phyloP scores from a whole-genome alignment of 83 land plant species.

The Thuja plicata region DNA sequence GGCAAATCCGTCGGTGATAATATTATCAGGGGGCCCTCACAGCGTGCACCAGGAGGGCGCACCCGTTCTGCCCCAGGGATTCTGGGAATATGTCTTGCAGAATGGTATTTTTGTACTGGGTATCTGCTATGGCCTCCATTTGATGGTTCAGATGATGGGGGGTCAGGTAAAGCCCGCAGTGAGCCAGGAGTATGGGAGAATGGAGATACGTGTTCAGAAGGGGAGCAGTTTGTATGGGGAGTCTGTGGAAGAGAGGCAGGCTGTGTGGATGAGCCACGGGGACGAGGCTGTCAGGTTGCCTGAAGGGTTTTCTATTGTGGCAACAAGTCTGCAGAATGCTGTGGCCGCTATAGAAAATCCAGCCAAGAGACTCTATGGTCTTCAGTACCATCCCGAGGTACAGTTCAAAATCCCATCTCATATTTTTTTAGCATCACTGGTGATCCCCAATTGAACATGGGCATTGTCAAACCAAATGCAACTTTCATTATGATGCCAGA shows the following conservation, averaged over 20 bases:
- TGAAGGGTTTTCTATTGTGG: constrained; percentile 70
- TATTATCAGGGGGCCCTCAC: constrained; percentile 98
- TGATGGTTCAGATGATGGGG: constrained; percentile 79
- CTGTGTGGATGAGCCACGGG: constrained; percentile 98
- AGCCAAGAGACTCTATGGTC: constrained; percentile 63
- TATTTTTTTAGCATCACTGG: too few relatives aligned
- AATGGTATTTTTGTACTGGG: constrained; percentile 73
- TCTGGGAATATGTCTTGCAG: constrained; percentile 56
- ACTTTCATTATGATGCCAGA: too few relatives aligned
- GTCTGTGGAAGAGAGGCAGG: constrained; percentile 48
- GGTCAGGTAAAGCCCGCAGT: constrained; percentile 78
- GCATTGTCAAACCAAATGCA: too few relatives aligned
- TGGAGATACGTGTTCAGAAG: constrained; percentile 60
- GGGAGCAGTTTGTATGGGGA: constrained; percentile 47
- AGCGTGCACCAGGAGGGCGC: constrained; percentile 75
- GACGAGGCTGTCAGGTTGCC: constrained; percentile 85
- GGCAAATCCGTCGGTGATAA: constrained; percentile 60
- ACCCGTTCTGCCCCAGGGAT: constrained; percentile 73
- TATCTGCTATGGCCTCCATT: constrained; percentile 88
- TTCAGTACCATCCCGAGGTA: constrained; percentile 99
- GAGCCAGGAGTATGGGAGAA: constrained; percentile 90
- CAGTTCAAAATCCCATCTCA: too few relatives aligned
- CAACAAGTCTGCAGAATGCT: constrained; percentile 67
- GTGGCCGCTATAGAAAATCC: constrained; percentile 79
- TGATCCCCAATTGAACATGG: too few relatives aligned